phyloP scores from a whole-genome alignment of 2,329 filamentous ascomycete species.

The Apiospora aurea region DNA sequence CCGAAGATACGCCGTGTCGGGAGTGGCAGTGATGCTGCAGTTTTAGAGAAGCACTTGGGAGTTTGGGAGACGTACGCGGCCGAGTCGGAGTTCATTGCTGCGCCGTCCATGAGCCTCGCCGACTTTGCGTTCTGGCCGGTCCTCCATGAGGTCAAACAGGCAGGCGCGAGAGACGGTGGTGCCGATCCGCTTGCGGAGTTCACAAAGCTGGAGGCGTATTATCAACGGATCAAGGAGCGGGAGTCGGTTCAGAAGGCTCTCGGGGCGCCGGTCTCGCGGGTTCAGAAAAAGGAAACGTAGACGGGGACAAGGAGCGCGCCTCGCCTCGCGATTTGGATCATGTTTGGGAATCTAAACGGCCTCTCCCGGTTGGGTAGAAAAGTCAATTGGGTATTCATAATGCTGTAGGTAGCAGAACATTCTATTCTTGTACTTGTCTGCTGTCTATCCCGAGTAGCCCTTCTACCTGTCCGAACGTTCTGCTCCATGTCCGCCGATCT shows the following conservation, averaged over 20 bases:
- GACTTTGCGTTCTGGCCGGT: conserved; percentile 67
- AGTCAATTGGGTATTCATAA: not conserved
- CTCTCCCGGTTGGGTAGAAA: not conserved
- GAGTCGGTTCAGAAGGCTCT: conserved; percentile 32
- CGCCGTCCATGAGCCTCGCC: conserved; percentile 49
- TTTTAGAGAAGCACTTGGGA: conserved; percentile 44
- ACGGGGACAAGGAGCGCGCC: not conserved
- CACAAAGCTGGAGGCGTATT: conserved; percentile 51
- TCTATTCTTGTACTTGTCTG: not conserved
- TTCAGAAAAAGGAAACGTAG: not conserved
- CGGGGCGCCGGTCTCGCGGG: not conserved
- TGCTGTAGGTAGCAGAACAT: not conserved
- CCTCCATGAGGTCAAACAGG: conserved; percentile 49
- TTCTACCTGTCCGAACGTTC: not conserved
- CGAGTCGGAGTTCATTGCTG: conserved; percentile 55
- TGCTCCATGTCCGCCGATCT: not conserved
- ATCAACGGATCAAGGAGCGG: conserved; percentile 35
- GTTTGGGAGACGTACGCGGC: conserved; percentile 50
- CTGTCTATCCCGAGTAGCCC: not conserved
- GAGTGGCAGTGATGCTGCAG: conserved; percentile 28
- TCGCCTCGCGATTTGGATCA: not conserved
- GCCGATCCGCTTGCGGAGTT: conserved; percentile 35
- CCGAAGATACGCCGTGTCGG: conserved; percentile 32
- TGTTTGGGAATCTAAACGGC: not conserved
- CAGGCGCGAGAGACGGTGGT: too few species aligned